A percentile compares a stretch with the other conserved stretches of the same genome.
phyloP scores from a whole-genome alignment of 768 basidiomycete genomes.

The Pleurotus eryngii region DNA sequence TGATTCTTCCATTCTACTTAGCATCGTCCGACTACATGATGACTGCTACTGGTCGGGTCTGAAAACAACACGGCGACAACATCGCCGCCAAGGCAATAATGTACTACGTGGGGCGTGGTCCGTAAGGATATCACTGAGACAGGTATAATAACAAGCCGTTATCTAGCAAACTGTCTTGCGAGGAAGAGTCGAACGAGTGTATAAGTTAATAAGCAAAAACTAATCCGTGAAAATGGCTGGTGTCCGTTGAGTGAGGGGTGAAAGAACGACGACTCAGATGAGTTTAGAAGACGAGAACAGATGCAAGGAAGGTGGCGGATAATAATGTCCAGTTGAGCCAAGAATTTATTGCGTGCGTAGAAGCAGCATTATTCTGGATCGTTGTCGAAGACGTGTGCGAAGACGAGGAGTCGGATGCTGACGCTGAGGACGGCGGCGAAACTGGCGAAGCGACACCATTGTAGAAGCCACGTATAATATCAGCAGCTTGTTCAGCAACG shows the following conservation, averaged over 20 bases:
- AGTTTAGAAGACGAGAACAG: background rate
- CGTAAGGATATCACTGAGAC: background rate
- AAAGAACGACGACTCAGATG: background rate
- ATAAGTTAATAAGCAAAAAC: background rate
- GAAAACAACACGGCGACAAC: background rate
- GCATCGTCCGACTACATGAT: background rate
- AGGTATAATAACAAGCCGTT: background rate
- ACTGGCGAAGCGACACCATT: slow-evolving; percentile 5
- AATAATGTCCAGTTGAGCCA: background rate
- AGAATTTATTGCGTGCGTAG: background rate
- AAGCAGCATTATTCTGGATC: background rate
- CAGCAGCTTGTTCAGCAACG: slow-evolving; percentile 54
- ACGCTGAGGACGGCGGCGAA: slow-evolving; percentile 1
- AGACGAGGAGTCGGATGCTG: background rate
- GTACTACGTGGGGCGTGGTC: background rate
- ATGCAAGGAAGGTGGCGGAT: background rate
- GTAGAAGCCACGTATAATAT: slow-evolving; percentile 30
- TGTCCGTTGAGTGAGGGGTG: background rate
- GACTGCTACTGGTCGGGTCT: background rate
- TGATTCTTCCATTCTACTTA: background rate
- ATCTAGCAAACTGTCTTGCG: background rate
- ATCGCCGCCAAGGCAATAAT: background rate
- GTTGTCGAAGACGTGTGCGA: background rate
- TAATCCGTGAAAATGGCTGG: background rate
- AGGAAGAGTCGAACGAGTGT: background rate